phyloP scores from a whole-genome alignment of 768 basidiomycete genomes.

The Amanita muscaria region DNA sequence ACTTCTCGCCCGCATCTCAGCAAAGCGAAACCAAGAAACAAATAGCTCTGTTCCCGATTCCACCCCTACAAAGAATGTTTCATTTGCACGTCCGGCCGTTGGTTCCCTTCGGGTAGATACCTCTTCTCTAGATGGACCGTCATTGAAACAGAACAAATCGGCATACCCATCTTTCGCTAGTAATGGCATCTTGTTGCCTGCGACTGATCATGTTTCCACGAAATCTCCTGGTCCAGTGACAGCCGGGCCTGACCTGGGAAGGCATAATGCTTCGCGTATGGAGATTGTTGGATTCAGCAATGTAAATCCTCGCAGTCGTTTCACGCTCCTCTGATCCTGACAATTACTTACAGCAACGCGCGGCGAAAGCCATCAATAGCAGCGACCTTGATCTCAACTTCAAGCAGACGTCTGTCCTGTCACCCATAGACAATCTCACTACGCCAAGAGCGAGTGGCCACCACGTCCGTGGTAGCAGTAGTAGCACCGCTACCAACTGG shows the following conservation, averaged over 20 bases:
- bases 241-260: slow-evolving; percentile 77
- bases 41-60: slow-evolving; percentile 48
- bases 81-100: slow-evolving; percentile 55
- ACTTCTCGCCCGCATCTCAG: slow-evolving; percentile 66
- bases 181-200: slow-evolving; percentile 49
- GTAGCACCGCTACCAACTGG: slow-evolving; percentile 80
- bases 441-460: slow-evolving; percentile 48
- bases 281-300: slow-evolving; percentile 70
- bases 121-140: slow-evolving; percentile 46
- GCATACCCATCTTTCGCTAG: slow-evolving; percentile 67
- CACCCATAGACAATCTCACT: slow-evolving; percentile 30
- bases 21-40: slow-evolving; percentile 49
- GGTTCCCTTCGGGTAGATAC: slow-evolving; percentile 73
- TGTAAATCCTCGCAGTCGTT: slow-evolving; percentile 29
- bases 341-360: slow-evolving; percentile 1
- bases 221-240: slow-evolving; percentile 77
- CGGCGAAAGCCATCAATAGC: slow-evolving; percentile 45
- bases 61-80: slow-evolving; percentile 37
- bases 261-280: slow-evolving; percentile 60
- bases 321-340: background rate
- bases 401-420: slow-evolving; percentile 36
- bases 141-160: slow-evolving; percentile 74
- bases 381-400: slow-evolving; percentile 57
- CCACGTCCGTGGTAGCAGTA: slow-evolving; percentile 71
- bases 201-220: slow-evolving; percentile 48